A percentile compares a stretch with the other conserved stretches of the same genome.
Evolutionary conservation across 2,329 filamentous ascomycete genomes (phyloP).

Genomic region (Fusarium armeniacum): DNA sequence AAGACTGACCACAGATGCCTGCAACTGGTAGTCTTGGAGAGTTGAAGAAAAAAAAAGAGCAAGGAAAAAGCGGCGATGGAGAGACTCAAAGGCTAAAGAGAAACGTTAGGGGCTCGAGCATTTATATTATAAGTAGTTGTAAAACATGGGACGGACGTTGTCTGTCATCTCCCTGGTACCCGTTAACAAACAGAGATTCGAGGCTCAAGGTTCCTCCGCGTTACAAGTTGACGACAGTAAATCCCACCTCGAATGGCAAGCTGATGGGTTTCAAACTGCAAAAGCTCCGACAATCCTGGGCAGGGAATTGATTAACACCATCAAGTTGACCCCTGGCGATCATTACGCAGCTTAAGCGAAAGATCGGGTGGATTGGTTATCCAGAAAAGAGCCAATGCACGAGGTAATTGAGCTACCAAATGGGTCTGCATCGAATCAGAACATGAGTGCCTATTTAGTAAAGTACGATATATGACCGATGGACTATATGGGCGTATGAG

Average conservation of each 20-base stretch:
- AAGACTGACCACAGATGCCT: constrained; percentile 49
- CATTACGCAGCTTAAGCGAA: constrained; percentile 44
- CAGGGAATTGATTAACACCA: constrained; percentile 27
- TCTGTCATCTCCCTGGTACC: constrained; percentile 20
- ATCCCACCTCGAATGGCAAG: constrained; percentile 38
- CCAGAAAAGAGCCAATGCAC: constrained; percentile 27
- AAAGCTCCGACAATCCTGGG: constrained; percentile 35
- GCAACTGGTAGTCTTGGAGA: constrained; percentile 47
- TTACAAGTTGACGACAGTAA: constrained; percentile 34
- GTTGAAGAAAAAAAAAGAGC: constrained; percentile 46
- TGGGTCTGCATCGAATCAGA: background rate
- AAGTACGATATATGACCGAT: constrained; percentile 1
- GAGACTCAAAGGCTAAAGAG: constrained; percentile 28
- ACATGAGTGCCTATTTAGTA: background rate
- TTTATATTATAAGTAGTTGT: constrained; percentile 39
- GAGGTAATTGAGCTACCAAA: constrained; percentile 18
- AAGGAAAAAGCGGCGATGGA: constrained; percentile 44
- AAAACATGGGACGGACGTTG: constrained; percentile 24
- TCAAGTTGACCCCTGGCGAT: constrained; percentile 38
- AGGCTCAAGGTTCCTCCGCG: constrained; percentile 15
- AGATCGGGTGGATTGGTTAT: constrained; percentile 37
- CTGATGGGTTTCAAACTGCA: constrained; percentile 45
- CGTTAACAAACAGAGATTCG: constrained; percentile 23
- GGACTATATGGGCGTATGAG: constrained; percentile 17
- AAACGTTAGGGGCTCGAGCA: constrained; percentile 17